Evolutionary conservation across 2,329 filamentous ascomycete species (phyloP).

Genomic region (Hypoxylon rubiginosum): DNA sequence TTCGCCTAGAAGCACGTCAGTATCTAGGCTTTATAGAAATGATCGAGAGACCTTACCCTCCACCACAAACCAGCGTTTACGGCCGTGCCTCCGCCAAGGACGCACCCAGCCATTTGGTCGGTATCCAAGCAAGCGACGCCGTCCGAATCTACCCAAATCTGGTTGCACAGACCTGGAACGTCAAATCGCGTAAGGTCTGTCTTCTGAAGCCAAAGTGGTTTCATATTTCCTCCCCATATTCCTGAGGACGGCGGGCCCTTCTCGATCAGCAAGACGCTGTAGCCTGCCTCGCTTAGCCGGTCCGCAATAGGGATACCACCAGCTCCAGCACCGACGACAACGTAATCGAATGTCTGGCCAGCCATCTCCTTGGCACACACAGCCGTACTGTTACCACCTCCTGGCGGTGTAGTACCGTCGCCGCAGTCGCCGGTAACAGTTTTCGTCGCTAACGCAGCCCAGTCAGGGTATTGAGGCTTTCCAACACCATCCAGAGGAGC

Average conservation of each 20-base stretch:
- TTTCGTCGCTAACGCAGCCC: slow-evolving; percentile 60
- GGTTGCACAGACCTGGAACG: slow-evolving; percentile 78
- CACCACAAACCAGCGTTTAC: slow-evolving; percentile 79
- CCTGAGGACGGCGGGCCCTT: slow-evolving; percentile 73
- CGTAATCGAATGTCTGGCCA: slow-evolving; percentile 67
- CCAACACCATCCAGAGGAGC: slow-evolving; percentile 50
- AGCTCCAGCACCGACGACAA: slow-evolving; percentile 71
- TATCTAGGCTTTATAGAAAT: neutral
- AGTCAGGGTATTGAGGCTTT: slow-evolving; percentile 58
- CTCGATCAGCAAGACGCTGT: slow-evolving; percentile 74
- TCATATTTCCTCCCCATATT: slow-evolving; percentile 73
- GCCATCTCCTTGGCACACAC: slow-evolving; percentile 50
- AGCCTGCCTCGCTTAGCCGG: slow-evolving; percentile 73
- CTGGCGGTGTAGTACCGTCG: slow-evolving; percentile 36
- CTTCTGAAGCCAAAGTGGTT: slow-evolving; percentile 66
- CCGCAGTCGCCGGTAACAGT: slow-evolving; percentile 54
- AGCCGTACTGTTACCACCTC: slow-evolving; percentile 35
- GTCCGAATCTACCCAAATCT: slow-evolving; percentile 75
- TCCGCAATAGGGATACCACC: slow-evolving; percentile 72
- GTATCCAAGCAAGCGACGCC: slow-evolving; percentile 77
- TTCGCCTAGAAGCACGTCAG: slow-evolving; percentile 61
- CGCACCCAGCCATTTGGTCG: slow-evolving; percentile 80
- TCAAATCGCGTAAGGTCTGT: slow-evolving; percentile 78
- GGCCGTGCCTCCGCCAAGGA: slow-evolving; percentile 76
- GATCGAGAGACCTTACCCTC: slow-evolving; percentile 57